Evolutionary conservation across 306 rosid genomes (phyloP).

Genomic region (Quercus glauca): DNA sequence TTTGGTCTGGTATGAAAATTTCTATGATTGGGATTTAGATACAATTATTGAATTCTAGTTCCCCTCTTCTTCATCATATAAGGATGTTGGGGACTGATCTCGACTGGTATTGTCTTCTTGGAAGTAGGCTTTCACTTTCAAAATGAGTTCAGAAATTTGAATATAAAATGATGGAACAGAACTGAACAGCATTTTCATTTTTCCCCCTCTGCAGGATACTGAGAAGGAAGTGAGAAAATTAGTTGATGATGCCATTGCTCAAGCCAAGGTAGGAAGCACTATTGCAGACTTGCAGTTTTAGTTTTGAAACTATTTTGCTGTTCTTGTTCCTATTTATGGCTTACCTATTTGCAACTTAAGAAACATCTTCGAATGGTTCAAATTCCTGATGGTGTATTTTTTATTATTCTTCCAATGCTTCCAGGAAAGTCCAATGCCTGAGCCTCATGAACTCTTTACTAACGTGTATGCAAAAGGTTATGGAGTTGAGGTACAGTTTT

Average conservation of each 20-base stretch:
- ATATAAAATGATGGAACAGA: neutral
- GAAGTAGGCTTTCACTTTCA: neutral
- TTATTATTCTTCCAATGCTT: constrained; percentile 25
- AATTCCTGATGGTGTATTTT: constrained; percentile 13
- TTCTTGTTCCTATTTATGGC: neutral
- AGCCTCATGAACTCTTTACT: constrained; percentile 63
- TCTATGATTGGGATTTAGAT: neutral
- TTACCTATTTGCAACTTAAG: neutral
- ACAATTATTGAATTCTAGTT: neutral
- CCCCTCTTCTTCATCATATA: neutral
- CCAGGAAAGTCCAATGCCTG: constrained; percentile 87
- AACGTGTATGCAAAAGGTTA: constrained; percentile 64
- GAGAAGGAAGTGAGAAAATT: constrained; percentile 79
- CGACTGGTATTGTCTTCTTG: neutral
- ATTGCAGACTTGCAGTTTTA: neutral
- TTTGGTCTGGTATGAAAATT: neutral
- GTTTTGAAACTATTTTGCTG: constrained; percentile 3
- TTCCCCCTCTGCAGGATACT: constrained; percentile 51
- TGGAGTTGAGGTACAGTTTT: constrained; percentile 64
- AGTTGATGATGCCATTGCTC: constrained; percentile 91
- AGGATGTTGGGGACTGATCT: constrained; percentile 2
- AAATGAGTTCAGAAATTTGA: neutral
- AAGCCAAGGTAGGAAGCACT: constrained; percentile 71
- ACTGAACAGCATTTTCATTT: neutral
- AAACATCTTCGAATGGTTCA: neutral